Percentiles rank a stretch among this genome's conserved stretches.
phyloP scores from a whole-genome alignment of 306 rosid genomes.

The Prunus kanzakura region DNA sequence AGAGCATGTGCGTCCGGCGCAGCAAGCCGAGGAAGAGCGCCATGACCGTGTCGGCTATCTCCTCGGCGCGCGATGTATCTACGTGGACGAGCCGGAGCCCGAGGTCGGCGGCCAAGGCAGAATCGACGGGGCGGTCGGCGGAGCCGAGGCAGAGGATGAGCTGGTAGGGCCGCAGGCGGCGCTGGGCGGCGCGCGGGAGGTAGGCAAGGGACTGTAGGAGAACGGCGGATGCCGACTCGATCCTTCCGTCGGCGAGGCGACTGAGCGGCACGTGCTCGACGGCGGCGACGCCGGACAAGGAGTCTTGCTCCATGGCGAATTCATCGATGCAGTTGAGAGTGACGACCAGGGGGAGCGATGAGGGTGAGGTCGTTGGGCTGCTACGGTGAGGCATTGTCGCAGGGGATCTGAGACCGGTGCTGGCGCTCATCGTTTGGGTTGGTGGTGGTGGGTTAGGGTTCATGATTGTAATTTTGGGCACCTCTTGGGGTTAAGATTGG shows the following conservation, averaged over 20 bases:
- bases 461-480: slow-evolving; percentile 13
- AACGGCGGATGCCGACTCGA: slow-evolving; percentile 90
- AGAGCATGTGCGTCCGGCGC: slow-evolving; percentile 88
- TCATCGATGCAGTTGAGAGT: slow-evolving; percentile 93
- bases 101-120: slow-evolving; percentile 82
- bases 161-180: slow-evolving; percentile 89
- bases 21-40: slow-evolving; percentile 91
- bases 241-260: slow-evolving; percentile 80
- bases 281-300: slow-evolving; percentile 70
- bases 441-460: slow-evolving; percentile 23
- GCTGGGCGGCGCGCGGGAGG: slow-evolving; percentile 99
- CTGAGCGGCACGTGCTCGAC: slow-evolving; percentile 86
- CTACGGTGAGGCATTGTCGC: slow-evolving; percentile 69
- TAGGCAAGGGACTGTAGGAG: slow-evolving; percentile 85
- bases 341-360: slow-evolving; percentile 71
- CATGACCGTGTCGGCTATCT: slow-evolving; percentile 95
- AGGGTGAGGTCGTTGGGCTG: slow-evolving; percentile 55
- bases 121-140: slow-evolving; percentile 77
- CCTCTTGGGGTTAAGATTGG: slow-evolving; percentile 4
- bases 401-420: slow-evolving; percentile 38
- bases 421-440: slow-evolving; percentile 14
- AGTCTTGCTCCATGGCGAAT: slow-evolving; percentile 73
- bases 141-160: slow-evolving; percentile 96
- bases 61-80: slow-evolving; percentile 88
- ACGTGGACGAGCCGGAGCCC: slow-evolving; percentile 90